A percentile compares a stretch with the other conserved stretches of the same genome.
Conservation (phyloP, 129 eudicot species). For the Heracleum sosnowskyi region DNA sequence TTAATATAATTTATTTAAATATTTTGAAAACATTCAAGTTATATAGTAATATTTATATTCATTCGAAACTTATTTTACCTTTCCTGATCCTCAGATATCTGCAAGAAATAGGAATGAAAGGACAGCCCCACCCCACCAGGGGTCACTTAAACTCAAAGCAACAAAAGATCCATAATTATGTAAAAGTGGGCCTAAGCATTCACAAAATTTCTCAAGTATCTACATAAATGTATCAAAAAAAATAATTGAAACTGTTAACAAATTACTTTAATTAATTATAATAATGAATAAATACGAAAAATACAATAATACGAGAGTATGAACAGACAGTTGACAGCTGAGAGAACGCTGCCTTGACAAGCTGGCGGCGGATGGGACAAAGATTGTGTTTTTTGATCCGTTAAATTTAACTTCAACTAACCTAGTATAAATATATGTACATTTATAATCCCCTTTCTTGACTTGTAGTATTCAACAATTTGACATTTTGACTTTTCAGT, state of each 20-base stretch:
- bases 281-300: not conserved
- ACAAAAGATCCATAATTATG: too few relatives aligned
- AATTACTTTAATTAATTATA: too few relatives aligned
- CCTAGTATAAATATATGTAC: not conserved
- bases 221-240: not conserved
- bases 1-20: too few relatives aligned
- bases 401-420: not conserved
- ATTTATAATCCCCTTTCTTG: not conserved
- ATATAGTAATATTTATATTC: too few relatives aligned
- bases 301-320: not conserved
- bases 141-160: too few relatives aligned
- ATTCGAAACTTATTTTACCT: too few relatives aligned
- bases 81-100: too few relatives aligned
- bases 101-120: too few relatives aligned
- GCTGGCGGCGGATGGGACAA: slow-evolving; percentile 7
- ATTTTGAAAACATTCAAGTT: too few relatives aligned
- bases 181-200: not conserved
- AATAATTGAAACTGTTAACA: not conserved
- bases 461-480: not conserved
- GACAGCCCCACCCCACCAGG: too few relatives aligned
- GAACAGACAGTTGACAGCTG: slow-evolving; percentile 3
- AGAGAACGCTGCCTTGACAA: not conserved
- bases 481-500: slow-evolving; percentile 4
- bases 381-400: not conserved
- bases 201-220: not conserved